Evolutionary conservation across 371 early-diverging fungal species (phyloP).

Genomic region (Conidiobolus incongruus): DNA sequence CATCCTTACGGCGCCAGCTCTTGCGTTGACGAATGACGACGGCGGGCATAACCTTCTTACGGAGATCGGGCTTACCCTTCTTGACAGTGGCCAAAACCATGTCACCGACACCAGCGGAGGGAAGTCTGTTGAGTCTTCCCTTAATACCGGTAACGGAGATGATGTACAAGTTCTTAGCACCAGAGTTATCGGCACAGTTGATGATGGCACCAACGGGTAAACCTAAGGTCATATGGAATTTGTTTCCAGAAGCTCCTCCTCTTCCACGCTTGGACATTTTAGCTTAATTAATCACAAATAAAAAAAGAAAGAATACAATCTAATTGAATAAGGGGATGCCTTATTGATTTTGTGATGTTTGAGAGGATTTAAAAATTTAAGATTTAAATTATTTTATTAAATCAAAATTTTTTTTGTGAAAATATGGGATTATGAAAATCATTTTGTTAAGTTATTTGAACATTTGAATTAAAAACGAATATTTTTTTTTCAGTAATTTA

Average conservation of each 20-base stretch:
- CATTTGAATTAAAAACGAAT: too few relatives aligned
- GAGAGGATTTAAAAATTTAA: background rate
- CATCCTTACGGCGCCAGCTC: slow-evolving; percentile 98
- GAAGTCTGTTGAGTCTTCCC: slow-evolving; percentile 96
- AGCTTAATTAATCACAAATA: background rate
- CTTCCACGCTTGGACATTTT: too few relatives aligned
- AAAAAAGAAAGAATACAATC: background rate
- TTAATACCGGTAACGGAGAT: slow-evolving; percentile 95
- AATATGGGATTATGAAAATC: too few relatives aligned
- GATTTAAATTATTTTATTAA: too few relatives aligned
- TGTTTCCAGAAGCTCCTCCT: slow-evolving; percentile 80
- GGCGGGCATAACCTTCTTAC: slow-evolving; percentile 99
- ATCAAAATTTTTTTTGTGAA: too few relatives aligned
- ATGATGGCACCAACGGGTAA: slow-evolving; percentile 98
- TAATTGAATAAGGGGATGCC: background rate
- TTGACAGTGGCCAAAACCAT: slow-evolving; percentile 98
- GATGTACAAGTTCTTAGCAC: slow-evolving; percentile 99
- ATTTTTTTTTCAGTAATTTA: too few relatives aligned
- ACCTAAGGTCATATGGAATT: slow-evolving; percentile 98
- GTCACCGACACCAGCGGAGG: slow-evolving; percentile 99
- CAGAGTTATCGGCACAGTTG: slow-evolving; percentile 99
- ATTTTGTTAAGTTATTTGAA: too few relatives aligned
- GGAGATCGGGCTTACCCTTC: slow-evolving; percentile 99
- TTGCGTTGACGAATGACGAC: slow-evolving; percentile 99
- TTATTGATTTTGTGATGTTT: too few relatives aligned